Percentiles rank a stretch among this genome's conserved stretches.
phyloP scores from a whole-genome alignment of 2,329 filamentous ascomycete genomes.

The Knufia petricola region DNA sequence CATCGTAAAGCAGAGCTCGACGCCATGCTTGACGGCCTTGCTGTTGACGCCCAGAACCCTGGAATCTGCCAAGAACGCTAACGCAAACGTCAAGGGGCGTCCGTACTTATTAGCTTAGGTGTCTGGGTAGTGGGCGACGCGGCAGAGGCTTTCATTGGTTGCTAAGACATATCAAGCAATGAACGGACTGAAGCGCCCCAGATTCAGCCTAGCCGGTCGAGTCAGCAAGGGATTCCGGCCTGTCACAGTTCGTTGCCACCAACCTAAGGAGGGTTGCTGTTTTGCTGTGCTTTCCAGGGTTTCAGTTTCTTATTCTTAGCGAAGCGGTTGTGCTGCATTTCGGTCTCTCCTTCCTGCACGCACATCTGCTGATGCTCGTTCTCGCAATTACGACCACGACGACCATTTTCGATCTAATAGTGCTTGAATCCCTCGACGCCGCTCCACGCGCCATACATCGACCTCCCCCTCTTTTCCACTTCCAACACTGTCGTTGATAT shows the following conservation, averaged over 20 bases:
- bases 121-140: too few relatives aligned
- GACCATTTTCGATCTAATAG: neutral
- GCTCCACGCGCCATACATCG: neutral
- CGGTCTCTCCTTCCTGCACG: neutral
- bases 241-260: neutral
- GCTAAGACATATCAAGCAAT: too few relatives aligned
- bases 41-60: too few relatives aligned
- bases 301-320: neutral
- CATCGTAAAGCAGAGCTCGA: too few relatives aligned
- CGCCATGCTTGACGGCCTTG: too few relatives aligned
- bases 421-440: neutral
- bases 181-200: too few relatives aligned
- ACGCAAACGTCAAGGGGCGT: too few relatives aligned
- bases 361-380: neutral
- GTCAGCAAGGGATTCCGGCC: neutral
- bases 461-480: neutral
- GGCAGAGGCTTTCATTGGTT: too few relatives aligned
- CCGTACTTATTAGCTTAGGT: too few relatives aligned
- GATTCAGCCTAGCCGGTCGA: neutral
- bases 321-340: neutral
- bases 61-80: too few relatives aligned
- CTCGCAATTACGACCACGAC: neutral
- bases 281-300: neutral
- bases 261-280: neutral
- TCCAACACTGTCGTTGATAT: neutral